A percentile compares a stretch with the other conserved stretches of the same genome.
phyloP scores from a whole-genome alignment of 2,329 filamentous ascomycete genomes.

The Byssothecium circinans region DNA sequence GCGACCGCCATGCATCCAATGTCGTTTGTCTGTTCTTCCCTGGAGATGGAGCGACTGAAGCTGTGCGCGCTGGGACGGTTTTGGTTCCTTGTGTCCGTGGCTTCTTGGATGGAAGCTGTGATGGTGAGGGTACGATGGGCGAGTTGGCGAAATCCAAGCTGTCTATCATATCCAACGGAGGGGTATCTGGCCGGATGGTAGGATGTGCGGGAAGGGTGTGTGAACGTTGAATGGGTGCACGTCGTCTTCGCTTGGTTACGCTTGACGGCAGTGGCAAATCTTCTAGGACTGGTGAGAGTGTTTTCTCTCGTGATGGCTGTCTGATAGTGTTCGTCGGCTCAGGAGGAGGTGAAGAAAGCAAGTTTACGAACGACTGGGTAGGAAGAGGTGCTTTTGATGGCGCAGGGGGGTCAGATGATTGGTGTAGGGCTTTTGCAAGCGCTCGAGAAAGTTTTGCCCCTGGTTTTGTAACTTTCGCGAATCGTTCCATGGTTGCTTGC shows the following conservation, averaged over 20 bases:
- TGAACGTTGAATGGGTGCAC: constrained; percentile 38
- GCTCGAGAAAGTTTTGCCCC: constrained; percentile 22
- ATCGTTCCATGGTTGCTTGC: constrained; percentile 30
- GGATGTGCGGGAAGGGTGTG: constrained; percentile 30
- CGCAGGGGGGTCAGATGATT: not conserved
- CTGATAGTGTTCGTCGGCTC: constrained; percentile 3
- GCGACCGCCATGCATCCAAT: constrained; percentile 34
- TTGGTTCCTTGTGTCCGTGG: constrained; percentile 15
- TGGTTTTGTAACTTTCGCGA: constrained; percentile 42
- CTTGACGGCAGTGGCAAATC: constrained; percentile 33
- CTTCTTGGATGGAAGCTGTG: constrained; percentile 29
- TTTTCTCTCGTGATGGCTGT: constrained; percentile 13
- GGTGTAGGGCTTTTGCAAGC: constrained; percentile 20
- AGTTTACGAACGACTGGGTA: constrained; percentile 19
- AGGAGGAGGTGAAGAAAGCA: constrained; percentile 36
- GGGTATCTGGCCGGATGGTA: constrained; percentile 19
- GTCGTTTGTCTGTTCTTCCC: constrained; percentile 32
- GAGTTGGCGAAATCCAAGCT: constrained; percentile 31
- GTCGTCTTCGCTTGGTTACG: constrained; percentile 32
- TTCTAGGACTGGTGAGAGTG: constrained; percentile 20
- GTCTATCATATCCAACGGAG: constrained; percentile 26
- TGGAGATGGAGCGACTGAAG: constrained; percentile 21
- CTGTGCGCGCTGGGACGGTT: constrained; percentile 7
- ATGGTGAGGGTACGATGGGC: constrained; percentile 25
- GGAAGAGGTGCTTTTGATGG: constrained; percentile 5